A percentile compares a stretch with the other conserved stretches of the same genome.
phyloP scores from a whole-genome alignment of 2,329 filamentous ascomycete genomes.

The Cladophialophora bantiana region DNA sequence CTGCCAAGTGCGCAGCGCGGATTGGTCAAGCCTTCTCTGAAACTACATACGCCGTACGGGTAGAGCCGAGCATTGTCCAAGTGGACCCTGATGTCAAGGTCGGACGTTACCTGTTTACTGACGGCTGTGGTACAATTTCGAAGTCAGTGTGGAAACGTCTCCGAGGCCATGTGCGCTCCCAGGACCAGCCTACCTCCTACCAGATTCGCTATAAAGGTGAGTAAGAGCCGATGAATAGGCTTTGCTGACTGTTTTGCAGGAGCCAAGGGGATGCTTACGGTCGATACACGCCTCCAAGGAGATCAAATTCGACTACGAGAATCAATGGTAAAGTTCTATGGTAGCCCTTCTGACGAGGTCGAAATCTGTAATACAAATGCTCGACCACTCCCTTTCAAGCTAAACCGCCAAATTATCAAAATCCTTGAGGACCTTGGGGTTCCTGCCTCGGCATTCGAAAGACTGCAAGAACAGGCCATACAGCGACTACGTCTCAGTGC shows the following conservation, averaged over 20 bases:
- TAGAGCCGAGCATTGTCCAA: constrained; percentile 45
- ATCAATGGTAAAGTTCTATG: constrained; percentile 82
- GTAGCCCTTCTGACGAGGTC: constrained; percentile 61
- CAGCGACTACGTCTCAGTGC: constrained; percentile 66
- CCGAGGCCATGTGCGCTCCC: constrained; percentile 47
- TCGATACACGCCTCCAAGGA: constrained; percentile 68
- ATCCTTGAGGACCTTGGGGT: constrained; percentile 81
- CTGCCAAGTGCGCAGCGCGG: constrained; percentile 65
- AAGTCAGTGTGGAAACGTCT: constrained; percentile 63
- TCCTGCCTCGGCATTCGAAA: constrained; percentile 64
- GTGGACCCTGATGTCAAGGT: constrained; percentile 44
- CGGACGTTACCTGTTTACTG: constrained; percentile 71
- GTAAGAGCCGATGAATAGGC: constrained; percentile 11
- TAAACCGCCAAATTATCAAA: constrained; percentile 84
- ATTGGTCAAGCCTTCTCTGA: constrained; percentile 76
- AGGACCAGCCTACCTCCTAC: constrained; percentile 66
- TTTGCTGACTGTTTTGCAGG: constrained; percentile 49
- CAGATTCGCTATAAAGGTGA: constrained; percentile 75
- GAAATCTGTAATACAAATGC: constrained; percentile 76
- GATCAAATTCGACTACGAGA: constrained; percentile 67
- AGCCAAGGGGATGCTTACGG: constrained; percentile 78
- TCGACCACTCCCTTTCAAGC: constrained; percentile 70
- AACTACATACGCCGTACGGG: constrained; percentile 68
- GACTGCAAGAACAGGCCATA: constrained; percentile 70
- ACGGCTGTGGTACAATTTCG: constrained; percentile 80